These are phyloP conservation scores for Phytophthora citricola DNA, from an alignment of 352 stramenopile species.

Conservation along the genomic window DNA sequence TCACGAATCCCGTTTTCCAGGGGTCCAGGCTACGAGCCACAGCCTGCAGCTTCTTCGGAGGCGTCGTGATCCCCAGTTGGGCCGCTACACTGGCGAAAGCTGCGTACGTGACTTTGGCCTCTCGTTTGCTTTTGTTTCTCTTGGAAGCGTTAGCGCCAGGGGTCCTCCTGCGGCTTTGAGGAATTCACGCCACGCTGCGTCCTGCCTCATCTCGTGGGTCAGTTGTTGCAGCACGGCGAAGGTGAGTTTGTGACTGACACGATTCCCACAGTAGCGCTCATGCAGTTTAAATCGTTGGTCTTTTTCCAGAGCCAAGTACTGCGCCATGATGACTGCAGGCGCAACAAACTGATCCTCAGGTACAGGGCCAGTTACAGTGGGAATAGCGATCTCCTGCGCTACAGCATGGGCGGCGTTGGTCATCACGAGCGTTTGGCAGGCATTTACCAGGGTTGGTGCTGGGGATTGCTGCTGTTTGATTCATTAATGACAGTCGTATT, in stretches of 20 bases:
- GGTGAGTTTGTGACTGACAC: slow-evolving; percentile 70
- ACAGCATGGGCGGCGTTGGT: slow-evolving; percentile 55
- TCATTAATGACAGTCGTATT: neutral
- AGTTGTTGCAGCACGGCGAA: slow-evolving; percentile 69
- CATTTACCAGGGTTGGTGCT: slow-evolving; percentile 15
- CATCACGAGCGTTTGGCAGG: slow-evolving; percentile 70
- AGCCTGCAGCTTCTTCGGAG: slow-evolving; percentile 55
- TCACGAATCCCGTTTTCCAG: slow-evolving; percentile 58
- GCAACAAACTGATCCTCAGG: slow-evolving; percentile 47
- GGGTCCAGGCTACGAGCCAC: slow-evolving; percentile 54
- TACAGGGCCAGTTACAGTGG: slow-evolving; percentile 31
- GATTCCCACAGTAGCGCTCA: slow-evolving; percentile 64
- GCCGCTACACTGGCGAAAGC: slow-evolving; percentile 56
- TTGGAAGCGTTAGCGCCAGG: slow-evolving; percentile 5
- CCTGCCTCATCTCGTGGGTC: slow-evolving; percentile 66
- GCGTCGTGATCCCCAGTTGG: slow-evolving; percentile 45
- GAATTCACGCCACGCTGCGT: slow-evolving; percentile 65
- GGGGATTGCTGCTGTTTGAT: neutral
- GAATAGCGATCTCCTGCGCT: slow-evolving; percentile 60
- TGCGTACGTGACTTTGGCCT: slow-evolving; percentile 47
- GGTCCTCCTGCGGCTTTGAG: slow-evolving; percentile 32
- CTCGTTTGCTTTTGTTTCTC: slow-evolving; percentile 34
- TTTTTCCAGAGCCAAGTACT: slow-evolving; percentile 60
- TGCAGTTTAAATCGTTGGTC: slow-evolving; percentile 57
- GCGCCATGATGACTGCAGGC: slow-evolving; percentile 64